phyloP scores from a whole-genome alignment of 139 green algal genomes.

The Haematococcus sp. region DNA sequence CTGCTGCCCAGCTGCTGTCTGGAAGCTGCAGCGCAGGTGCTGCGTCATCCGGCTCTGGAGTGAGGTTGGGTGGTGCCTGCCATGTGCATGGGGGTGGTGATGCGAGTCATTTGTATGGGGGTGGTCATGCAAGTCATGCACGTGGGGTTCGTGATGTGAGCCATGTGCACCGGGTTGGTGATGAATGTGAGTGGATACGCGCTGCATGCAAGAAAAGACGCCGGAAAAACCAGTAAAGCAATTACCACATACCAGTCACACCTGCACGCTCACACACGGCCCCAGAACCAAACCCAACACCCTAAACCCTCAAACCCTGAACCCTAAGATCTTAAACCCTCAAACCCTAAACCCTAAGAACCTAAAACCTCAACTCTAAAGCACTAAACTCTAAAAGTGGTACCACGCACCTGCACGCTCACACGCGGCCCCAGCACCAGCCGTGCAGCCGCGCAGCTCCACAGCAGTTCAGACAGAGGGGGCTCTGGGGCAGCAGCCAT shows the following conservation, averaged over 20 bases:
- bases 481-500: conserved; percentile 65
- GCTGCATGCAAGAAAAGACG: background rate
- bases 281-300: too few species aligned
- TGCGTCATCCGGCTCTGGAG: conserved; percentile 34
- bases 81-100: background rate
- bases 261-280: too few species aligned
- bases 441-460: conserved; percentile 70
- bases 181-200: background rate
- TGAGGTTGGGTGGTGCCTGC: conserved; percentile 81
- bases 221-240: background rate
- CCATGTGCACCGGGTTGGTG: too few species aligned
- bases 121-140: too few species aligned
- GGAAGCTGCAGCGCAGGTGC: background rate
- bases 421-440: conserved; percentile 69
- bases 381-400: too few species aligned
- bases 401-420: conserved; percentile 71
- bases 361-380: too few species aligned
- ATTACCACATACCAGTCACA: background rate
- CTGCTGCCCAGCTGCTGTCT: background rate
- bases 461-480: conserved; percentile 68
- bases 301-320: too few species aligned
- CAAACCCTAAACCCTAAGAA: too few species aligned
- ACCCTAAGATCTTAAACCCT: too few species aligned
- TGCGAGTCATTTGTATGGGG: too few species aligned
- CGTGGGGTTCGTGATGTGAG: too few species aligned